Percentiles rank a stretch among this genome's conserved stretches.
Conservation (phyloP, 345 rosid genomes). For the Nephelium lappaceum region DNA sequence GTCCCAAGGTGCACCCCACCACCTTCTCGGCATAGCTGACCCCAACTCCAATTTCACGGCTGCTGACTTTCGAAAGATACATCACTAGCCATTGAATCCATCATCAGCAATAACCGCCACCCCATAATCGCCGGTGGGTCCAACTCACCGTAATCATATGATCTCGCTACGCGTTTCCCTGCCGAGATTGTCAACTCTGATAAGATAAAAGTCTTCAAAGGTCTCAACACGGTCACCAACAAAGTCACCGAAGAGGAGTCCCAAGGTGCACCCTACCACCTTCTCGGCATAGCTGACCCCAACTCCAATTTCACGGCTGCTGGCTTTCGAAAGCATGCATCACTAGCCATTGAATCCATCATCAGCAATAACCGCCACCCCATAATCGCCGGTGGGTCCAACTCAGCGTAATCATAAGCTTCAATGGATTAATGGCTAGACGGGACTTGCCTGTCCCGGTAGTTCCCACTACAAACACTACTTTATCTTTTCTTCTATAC, state of each 20-base stretch:
- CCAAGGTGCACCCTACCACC: slow-evolving; percentile 75
- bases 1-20: slow-evolving; percentile 75
- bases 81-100: slow-evolving; percentile 41
- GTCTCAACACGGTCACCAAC: slow-evolving; percentile 71
- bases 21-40: slow-evolving; percentile 62
- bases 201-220: slow-evolving; percentile 83
- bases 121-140: slow-evolving; percentile 95
- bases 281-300: slow-evolving; percentile 62
- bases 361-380: slow-evolving; percentile 50
- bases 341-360: slow-evolving; percentile 47
- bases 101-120: slow-evolving; percentile 41
- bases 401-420: too few species aligned
- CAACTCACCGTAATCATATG: too few species aligned
- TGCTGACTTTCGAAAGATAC: slow-evolving; percentile 53
- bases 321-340: slow-evolving; percentile 53
- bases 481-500: slow-evolving; percentile 71
- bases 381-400: slow-evolving; percentile 89
- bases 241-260: slow-evolving; percentile 80
- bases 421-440: slow-evolving; percentile 78
- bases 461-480: slow-evolving; percentile 79
- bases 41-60: slow-evolving; percentile 59
- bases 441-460: slow-evolving; percentile 90
- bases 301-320: slow-evolving; percentile 52
- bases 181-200: slow-evolving; percentile 86
- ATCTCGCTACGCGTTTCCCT: slow-evolving; percentile 67